Evolutionary conservation across 2,329 filamentous ascomycete species (phyloP).

Genomic region (Blastomyces emzantsi): DNA sequence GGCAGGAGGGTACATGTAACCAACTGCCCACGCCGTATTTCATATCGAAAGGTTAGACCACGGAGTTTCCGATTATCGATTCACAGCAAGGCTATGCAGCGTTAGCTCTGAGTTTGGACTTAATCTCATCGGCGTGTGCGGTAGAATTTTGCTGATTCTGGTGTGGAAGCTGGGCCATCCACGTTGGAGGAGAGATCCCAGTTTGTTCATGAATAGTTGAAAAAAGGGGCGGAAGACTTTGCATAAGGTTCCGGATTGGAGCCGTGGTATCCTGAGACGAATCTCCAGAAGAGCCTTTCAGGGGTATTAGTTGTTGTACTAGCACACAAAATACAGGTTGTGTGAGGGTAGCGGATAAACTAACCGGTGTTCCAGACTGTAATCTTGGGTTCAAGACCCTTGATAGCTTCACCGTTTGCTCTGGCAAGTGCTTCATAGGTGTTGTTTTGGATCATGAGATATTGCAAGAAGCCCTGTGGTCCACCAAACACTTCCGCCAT

Average conservation of each 20-base stretch:
- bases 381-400: conserved; percentile 78
- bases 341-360: conserved; percentile 3
- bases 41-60: neutral
- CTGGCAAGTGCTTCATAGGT: conserved; percentile 68
- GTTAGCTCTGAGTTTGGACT: neutral
- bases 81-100: neutral
- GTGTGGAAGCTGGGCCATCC: conserved; percentile 51
- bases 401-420: conserved; percentile 66
- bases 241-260: conserved; percentile 71
- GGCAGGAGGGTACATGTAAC: neutral
- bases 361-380: conserved; percentile 76
- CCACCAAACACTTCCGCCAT: conserved; percentile 67
- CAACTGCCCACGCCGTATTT: neutral
- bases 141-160: conserved; percentile 2
- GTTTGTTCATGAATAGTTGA: conserved; percentile 84
- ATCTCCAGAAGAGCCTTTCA: conserved; percentile 33
- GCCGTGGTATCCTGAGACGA: conserved; percentile 47
- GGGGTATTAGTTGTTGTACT: neutral
- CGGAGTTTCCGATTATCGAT: neutral
- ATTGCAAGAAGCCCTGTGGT: conserved; percentile 67
- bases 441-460: conserved; percentile 78
- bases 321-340: neutral
- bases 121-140: neutral
- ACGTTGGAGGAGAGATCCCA: conserved; percentile 68
- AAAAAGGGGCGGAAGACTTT: conserved; percentile 73